Evolutionary conservation across 345 rosid species (phyloP).

Genomic region (Syzygium aromaticum): DNA sequence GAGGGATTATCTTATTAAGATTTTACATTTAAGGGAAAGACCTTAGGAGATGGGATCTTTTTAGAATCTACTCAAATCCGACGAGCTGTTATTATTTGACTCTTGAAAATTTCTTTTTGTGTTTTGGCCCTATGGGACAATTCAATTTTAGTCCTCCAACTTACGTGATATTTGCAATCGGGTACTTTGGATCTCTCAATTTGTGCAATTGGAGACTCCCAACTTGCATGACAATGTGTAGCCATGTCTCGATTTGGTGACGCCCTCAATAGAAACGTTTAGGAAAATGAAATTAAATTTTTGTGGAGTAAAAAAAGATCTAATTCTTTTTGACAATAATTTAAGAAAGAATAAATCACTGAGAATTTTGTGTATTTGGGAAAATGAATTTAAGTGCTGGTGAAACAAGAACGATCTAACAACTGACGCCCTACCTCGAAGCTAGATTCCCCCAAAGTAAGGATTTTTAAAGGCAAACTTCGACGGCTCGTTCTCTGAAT

Average conservation of each 20-base stretch:
- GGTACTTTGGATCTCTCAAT: neutral
- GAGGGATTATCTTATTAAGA: no score
- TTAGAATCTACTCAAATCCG: no score
- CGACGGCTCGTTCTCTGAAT: no score
- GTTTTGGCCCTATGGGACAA: neutral
- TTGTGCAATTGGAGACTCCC: neutral
- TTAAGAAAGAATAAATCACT: neutral
- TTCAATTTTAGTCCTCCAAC: neutral
- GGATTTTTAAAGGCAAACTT: no score
- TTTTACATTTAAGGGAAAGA: no score
- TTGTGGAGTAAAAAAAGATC: neutral
- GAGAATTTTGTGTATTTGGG: neutral
- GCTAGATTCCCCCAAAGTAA: no score
- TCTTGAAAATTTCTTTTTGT: neutral
- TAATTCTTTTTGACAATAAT: neutral
- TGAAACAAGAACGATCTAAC: neutral
- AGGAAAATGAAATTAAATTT: neutral
- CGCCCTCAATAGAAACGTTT: neutral
- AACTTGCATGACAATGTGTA: neutral
- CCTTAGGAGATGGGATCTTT: no score
- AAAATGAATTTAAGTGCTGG: neutral
- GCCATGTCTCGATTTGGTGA: neutral
- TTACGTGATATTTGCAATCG: neutral
- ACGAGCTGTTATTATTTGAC: neutral
- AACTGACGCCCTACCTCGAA: no score